phyloP scores from a whole-genome alignment of 805 yeast species.

The Ogataea salicorniae region DNA sequence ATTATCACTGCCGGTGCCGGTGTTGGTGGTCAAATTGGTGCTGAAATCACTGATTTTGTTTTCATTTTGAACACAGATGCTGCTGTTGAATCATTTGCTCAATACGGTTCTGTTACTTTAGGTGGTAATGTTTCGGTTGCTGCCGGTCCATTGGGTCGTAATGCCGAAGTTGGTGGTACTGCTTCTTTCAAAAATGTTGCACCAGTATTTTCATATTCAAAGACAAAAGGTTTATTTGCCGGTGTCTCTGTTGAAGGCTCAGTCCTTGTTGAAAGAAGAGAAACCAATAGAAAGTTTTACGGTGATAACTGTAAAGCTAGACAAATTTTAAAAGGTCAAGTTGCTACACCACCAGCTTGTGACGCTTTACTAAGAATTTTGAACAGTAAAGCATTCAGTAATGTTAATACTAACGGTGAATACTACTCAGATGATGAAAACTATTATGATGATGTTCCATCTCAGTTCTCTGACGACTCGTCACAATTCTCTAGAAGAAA shows the following conservation, averaged over 20 bases:
- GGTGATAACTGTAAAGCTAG: conserved; percentile 88
- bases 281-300: conserved; percentile 92
- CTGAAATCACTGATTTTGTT: conserved; percentile 93
- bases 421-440: conserved; percentile 57
- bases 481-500: conserved; percentile 25
- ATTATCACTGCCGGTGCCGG: conserved; percentile 97
- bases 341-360: conserved; percentile 90
- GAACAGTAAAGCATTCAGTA: conserved; percentile 75
- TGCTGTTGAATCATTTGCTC: conserved; percentile 92
- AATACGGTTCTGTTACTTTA: conserved; percentile 86
- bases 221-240: conserved; percentile 94
- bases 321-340: conserved; percentile 74
- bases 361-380: conserved; percentile 82
- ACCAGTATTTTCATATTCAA: conserved; percentile 89
- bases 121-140: conserved; percentile 96
- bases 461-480: conserved; percentile 54
- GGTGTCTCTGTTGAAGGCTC: conserved; percentile 98
- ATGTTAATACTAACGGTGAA: conserved; percentile 38
- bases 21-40: conserved; percentile 97
- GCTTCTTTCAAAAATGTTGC: conserved; percentile 85
- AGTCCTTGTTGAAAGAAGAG: conserved; percentile 93
- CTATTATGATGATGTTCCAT: conserved; percentile 72
- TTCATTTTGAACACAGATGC: conserved; percentile 81
- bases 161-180: conserved; percentile 95
- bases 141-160: conserved; percentile 96